Evolutionary conservation across 768 basidiomycete genomes (phyloP).

Genomic region (Psilocybe cyanescens): DNA sequence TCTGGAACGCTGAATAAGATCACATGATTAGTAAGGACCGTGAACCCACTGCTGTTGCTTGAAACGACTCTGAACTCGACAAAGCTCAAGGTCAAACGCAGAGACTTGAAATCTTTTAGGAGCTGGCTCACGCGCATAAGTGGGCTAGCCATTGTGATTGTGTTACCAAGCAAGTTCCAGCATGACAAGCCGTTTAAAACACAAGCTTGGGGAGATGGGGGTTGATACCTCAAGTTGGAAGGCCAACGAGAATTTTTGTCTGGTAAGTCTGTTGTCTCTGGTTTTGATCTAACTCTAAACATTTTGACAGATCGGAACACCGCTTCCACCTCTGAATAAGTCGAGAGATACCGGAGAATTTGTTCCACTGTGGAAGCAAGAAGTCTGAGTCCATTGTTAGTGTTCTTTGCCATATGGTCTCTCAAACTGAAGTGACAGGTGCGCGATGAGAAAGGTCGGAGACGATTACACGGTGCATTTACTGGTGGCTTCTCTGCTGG

Average conservation of each 20-base stretch:
- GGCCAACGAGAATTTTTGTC: slow-evolving; percentile 84
- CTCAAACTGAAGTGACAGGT: slow-evolving; percentile 52
- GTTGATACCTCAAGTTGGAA: slow-evolving; percentile 70
- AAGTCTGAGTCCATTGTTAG: slow-evolving; percentile 51
- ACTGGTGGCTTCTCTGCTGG: slow-evolving; percentile 98
- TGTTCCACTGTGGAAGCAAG: slow-evolving; percentile 98
- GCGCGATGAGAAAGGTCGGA: slow-evolving; percentile 89
- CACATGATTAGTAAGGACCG: too few species aligned
- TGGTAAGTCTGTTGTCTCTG: slow-evolving; percentile 47
- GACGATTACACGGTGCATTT: slow-evolving; percentile 96
- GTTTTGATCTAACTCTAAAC: not conserved
- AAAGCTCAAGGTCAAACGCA: too few species aligned
- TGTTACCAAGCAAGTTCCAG: not conserved
- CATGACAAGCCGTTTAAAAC: slow-evolving; percentile 68
- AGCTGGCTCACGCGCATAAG: too few species aligned
- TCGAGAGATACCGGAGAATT: slow-evolving; percentile 92
- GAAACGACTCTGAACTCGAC: too few species aligned
- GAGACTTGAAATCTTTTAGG: too few species aligned
- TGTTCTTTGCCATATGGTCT: slow-evolving; percentile 5
- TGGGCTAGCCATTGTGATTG: too few species aligned
- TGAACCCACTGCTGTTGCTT: too few species aligned
- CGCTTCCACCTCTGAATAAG: slow-evolving; percentile 93
- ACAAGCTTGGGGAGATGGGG: slow-evolving; percentile 82
- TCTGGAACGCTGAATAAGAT: too few species aligned
- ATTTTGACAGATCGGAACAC: slow-evolving; percentile 80